Base-by-base conservation (phyloP, 805 yeast species). In the Candida manassasensis region DNA sequence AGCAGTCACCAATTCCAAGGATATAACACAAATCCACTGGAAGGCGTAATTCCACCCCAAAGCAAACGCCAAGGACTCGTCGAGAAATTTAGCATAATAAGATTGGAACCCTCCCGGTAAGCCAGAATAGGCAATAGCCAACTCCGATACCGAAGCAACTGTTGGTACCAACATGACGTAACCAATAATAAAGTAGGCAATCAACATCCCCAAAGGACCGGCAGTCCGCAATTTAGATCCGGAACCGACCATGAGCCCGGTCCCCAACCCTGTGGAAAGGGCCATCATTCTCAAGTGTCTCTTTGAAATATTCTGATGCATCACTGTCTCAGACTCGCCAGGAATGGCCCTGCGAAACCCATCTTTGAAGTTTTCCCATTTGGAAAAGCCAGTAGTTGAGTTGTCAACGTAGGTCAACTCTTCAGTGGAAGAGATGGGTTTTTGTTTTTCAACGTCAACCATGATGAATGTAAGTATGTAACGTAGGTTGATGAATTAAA, bases 1-100 rank as follows among this genome's bases (percentile, higher is more conserved):
- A 12, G 81, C 81, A 16, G 83, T 77, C 18, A 79, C 82, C 49
- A 79, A 63, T 50, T 79, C 84, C 32, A 79, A 65, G 3, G 84
- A 77, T 34, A 79, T 66, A 39, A 77, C 81, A 35, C 74, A 65
- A 46, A 76, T 54, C 81, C 84, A 79, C 53, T 77, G 79, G 34
- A 79, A 57, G 50, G 76, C 75, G 49, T 78, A 62, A 43, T 60
- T 61, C 66, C 66, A 61, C 6, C 67, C 67, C 29, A 60, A 40
- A 4, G 65, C 61, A 46, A 62, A 62, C 13, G 61, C 69, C 32
- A 61, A 34, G 18, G 62, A 53, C 39, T 61, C 66, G 38, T 61
- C 67, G 36, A 62, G 52, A 32, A 59, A 58, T 42, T 58, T 55
- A 44, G 59, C 61, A 29, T 78, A 73, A 44, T 75, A 77, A 26